Conservation (phyloP, 2,329 filamentous ascomycete species). For the Hysterium pulicare region DNA sequence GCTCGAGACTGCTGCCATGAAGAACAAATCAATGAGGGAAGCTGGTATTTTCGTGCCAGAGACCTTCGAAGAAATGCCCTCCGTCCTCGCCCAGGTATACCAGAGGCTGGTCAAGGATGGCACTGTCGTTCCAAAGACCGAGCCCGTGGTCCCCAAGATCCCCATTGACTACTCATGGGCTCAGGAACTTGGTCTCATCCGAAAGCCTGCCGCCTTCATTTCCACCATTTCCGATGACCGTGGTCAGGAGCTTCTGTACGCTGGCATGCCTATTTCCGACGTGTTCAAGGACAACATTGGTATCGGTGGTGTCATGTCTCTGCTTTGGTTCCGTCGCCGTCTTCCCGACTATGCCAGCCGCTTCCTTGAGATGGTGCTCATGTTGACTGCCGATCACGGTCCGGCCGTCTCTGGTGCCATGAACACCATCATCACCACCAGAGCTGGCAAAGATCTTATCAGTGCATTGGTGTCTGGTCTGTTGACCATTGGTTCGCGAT, state of each 20-base stretch:
- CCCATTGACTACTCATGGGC: slow-evolving; percentile 99
- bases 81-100: slow-evolving; percentile 75
- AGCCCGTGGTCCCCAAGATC: slow-evolving; percentile 96
- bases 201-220: slow-evolving; percentile 99
- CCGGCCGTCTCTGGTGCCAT: slow-evolving; percentile 98
- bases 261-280: slow-evolving; percentile 99
- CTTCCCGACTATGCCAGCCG: slow-evolving; percentile 95
- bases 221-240: slow-evolving; percentile 99
- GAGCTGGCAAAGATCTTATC: slow-evolving; percentile 98
- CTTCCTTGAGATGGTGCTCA: slow-evolving; percentile 99
- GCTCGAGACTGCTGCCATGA: slow-evolving; percentile 91
- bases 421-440: slow-evolving; percentile 99
- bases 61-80: slow-evolving; percentile 94
- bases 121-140: slow-evolving; percentile 77
- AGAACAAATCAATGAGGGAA: slow-evolving; percentile 96
- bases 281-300: slow-evolving; percentile 99
- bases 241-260: slow-evolving; percentile 98
- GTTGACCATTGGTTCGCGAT: slow-evolving; percentile 94
- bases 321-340: slow-evolving; percentile 98
- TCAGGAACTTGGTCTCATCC: slow-evolving; percentile 97
- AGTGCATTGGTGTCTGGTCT: slow-evolving; percentile 93
- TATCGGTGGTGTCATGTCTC: slow-evolving; percentile 99
- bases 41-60: slow-evolving; percentile 92
- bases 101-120: slow-evolving; percentile 81
- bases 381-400: slow-evolving; percentile 99